A percentile compares a stretch with the other conserved stretches of the same genome.
phyloP scores from a whole-genome alignment of 495 filamentous ascomycete genomes.

The Hapsidospora chrysogenum region DNA sequence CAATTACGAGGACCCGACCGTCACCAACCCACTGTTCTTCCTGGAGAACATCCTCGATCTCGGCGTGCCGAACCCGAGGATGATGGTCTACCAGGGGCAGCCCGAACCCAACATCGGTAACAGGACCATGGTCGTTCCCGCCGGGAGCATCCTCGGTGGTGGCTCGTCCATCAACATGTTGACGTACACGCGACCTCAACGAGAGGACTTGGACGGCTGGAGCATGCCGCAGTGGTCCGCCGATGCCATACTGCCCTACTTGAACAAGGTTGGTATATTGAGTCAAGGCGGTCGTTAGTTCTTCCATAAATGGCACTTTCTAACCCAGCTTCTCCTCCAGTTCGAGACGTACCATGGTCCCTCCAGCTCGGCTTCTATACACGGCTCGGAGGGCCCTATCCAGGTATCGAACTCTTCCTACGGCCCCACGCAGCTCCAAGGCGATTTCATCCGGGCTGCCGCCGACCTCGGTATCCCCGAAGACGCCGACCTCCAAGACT shows the following conservation, averaged over 20 bases:
- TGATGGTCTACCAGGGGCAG: slow-evolving; percentile 17
- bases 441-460: slow-evolving; percentile 26
- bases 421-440: slow-evolving; percentile 11
- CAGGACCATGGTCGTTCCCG: slow-evolving; percentile 28
- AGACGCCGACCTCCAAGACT: slow-evolving; percentile 24
- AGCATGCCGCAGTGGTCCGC: too few relatives aligned
- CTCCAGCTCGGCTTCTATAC: slow-evolving; percentile 8
- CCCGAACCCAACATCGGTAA: slow-evolving; percentile 24
- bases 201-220: too few relatives aligned
- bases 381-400: slow-evolving; percentile 33
- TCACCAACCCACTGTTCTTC: slow-evolving; percentile 18
- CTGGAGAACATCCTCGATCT: slow-evolving; percentile 14
- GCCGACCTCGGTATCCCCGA: slow-evolving; percentile 22
- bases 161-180: slow-evolving; percentile 44
- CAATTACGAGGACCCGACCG: slow-evolving; percentile 15
- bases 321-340: too few relatives aligned
- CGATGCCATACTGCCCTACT: too few relatives aligned
- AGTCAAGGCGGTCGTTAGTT: too few relatives aligned
- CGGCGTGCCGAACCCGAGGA: slow-evolving; percentile 13
- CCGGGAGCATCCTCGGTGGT: slow-evolving; percentile 39
- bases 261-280: too few relatives aligned
- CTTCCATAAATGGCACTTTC: too few relatives aligned
- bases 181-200: slow-evolving; percentile 21
- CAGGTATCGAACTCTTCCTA: slow-evolving; percentile 26
- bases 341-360: slow-evolving; percentile 31